Base-by-base conservation (phyloP, 495 filamentous ascomycete genomes). In the Podospora comata region DNA sequence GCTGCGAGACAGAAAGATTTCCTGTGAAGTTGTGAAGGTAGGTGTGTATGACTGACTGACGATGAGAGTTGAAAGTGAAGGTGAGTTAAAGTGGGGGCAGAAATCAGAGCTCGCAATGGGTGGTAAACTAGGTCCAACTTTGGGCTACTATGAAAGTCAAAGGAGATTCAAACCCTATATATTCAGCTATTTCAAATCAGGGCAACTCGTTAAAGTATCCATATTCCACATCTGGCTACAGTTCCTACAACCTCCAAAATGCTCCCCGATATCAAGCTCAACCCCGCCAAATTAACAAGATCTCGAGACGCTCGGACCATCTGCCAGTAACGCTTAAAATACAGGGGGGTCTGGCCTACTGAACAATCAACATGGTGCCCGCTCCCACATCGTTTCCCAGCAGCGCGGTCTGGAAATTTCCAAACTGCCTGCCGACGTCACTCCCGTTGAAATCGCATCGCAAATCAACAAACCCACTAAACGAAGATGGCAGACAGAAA, bases 401-500 rank as follows among this genome's bases (percentile, higher is more conserved):
- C 44, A 28, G n/a, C 60, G 26, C 60, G 62, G 62, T 56, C 71
- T 58, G 56, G 60, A 73, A 69, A 71, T 60, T 65, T 69, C 66
- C 65, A 61, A 30, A 26, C 59, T 9, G 23, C 53, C 34, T 67
- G 26, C 58, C 63, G 64, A 74, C 72, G 70, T 74, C 72, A 73
- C 65, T 32, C n/a, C 39, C 30, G 9, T 66, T 58, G 23, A 11
- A 54, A 20, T 26, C 48, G 5, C 2, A 39, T 34, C 67, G 48
- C 39, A 65, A 59, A 19, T 6, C 48, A 32, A 19, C 61, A 54
- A 68, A 28, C 28, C 27, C 26, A 48, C 30, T 15, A 61, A 67
- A 66, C 61, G 34, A 60, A 11, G 48, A 78, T 78, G 76, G 68
- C 68, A 11, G 76, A 78, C 67, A 70, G 71, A 30, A 65, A 69